Conservation (phyloP, 768 basidiomycete species). For the Leucocoprinus birnbaumii region DNA sequence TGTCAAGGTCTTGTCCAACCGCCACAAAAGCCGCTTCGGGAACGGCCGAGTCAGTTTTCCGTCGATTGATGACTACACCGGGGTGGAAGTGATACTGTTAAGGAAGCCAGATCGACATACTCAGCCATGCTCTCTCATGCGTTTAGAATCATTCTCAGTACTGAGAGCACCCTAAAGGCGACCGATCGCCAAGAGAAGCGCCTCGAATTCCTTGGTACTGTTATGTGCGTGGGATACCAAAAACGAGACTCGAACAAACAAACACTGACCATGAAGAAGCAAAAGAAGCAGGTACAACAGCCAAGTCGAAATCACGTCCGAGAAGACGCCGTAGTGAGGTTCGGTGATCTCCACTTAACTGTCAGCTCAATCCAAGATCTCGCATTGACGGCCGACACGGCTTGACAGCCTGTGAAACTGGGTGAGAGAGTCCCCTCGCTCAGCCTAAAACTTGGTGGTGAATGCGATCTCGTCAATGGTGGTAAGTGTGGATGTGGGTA, state of each 20-base stretch:
- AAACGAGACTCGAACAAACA: not conserved
- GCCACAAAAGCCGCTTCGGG: not conserved
- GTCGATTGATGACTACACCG: too few relatives aligned
- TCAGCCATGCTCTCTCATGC: not conserved
- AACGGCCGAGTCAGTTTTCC: not conserved
- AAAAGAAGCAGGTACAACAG: not conserved
- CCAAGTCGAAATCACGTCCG: not conserved
- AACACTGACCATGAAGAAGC: not conserved
- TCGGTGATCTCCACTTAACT: slow-evolving; percentile 5
- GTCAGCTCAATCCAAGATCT: not conserved
- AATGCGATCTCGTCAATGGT: not conserved
- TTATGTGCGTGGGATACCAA: not conserved
- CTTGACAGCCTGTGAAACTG: slow-evolving; percentile 5
- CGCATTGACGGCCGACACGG: not conserved
- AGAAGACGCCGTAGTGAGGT: not conserved
- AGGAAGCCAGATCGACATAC: too few relatives aligned
- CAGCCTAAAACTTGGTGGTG: not conserved
- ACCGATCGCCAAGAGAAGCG: too few relatives aligned
- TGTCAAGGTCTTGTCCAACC: not conserved
- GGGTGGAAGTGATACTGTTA: too few relatives aligned
- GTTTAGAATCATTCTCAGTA: not conserved
- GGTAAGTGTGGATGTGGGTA: too few relatives aligned
- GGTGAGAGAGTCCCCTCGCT: not conserved
- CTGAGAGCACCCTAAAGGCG: not conserved
- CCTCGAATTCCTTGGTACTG: not conserved